Base-by-base conservation (phyloP, 257 asterid species). In the Gentiana dahurica region DNA sequence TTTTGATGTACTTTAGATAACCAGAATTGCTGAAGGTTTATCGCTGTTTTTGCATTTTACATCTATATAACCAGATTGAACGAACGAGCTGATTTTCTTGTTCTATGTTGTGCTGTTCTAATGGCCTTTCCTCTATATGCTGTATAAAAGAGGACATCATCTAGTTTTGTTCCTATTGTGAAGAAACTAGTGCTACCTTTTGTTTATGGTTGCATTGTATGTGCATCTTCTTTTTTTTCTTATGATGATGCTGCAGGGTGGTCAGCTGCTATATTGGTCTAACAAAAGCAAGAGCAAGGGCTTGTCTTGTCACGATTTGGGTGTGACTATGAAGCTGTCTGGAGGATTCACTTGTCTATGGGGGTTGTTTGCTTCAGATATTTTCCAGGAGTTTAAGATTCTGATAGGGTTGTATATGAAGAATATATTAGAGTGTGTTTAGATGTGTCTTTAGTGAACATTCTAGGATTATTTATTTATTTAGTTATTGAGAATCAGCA, bases 81-180 rank as follows among this genome's bases (percentile, higher is more conserved):
- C 24, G 24, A 24, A 24, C 45, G 8, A 55, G 36, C 45, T 2
- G 51, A 49, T 15, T 57, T 53, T 58, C 35, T 39, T 68, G 54
- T 56, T 49, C 33, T 41, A 60, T 46, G 63, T 56, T 52, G 57
- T 68, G 59, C 36, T 43, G 59, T 24, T 61, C n/a, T 56, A 34
- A 10, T 49, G 65, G 24, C 24, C 24, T 24, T 65, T 36, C 49
- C 33, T 68, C 47, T 41, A 4, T 24, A 24, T 24, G 24, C 24
- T 69, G 69, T 69, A 63, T 53, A 69, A 58, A 62, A 47, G 57
- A 38, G 51, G 67, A 53, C 36, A 52, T 69, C 58, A 57, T 24
- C 63, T 63, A 62, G 63, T 47, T 55, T 12, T 24, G 54, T 63
- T 37, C 52, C 9, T 56, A 54, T 50, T 68, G 50, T 54, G 2